These are phyloP conservation scores for Zygosaccharomyces sapae DNA, from an alignment of 1,139 yeast species.

Conservation along the genomic window DNA sequence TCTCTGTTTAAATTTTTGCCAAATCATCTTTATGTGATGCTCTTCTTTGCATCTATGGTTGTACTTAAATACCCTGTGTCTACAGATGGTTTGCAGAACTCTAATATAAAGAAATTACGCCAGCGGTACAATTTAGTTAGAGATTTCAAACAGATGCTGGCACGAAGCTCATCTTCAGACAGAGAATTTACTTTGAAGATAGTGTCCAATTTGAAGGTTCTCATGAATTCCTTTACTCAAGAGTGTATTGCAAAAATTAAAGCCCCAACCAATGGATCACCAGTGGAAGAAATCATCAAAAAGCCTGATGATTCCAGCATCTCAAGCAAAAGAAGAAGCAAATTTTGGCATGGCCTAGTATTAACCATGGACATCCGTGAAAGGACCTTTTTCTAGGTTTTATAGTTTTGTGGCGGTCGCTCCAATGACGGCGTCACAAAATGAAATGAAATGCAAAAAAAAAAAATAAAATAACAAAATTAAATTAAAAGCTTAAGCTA, in stretches of 20 bases:
- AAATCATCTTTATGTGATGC: conserved; percentile 66
- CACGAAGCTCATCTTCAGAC: conserved; percentile 51
- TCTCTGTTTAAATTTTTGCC: conserved; percentile 61
- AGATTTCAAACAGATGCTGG: conserved; percentile 43
- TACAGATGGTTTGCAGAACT: conserved; percentile 4
- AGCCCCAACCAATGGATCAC: conserved; percentile 21
- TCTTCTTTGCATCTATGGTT: conserved; percentile 61
- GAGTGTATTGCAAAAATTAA: conserved; percentile 13
- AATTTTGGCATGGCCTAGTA: conserved; percentile 65
- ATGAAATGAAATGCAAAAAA: conserved; percentile 6
- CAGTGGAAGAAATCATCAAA: conserved; percentile 20
- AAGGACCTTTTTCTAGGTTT: neutral
- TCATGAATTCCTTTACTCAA: conserved; percentile 40
- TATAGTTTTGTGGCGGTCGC: conserved; percentile 1
- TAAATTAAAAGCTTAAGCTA: too few species aligned
- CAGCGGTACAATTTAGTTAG: conserved; percentile 35
- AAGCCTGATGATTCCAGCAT: conserved; percentile 15
- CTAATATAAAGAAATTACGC: conserved; percentile 15
- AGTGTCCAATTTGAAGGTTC: conserved; percentile 43
- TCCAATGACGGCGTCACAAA: conserved; percentile 4
- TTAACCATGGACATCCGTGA: conserved; percentile 59
- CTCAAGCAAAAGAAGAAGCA: conserved; percentile 11
- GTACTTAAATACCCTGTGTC: conserved; percentile 43
- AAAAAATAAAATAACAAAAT: neutral
- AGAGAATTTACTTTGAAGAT: conserved; percentile 49